phyloP scores from a whole-genome alignment of 768 basidiomycete genomes.

The Auricularia sp. region DNA sequence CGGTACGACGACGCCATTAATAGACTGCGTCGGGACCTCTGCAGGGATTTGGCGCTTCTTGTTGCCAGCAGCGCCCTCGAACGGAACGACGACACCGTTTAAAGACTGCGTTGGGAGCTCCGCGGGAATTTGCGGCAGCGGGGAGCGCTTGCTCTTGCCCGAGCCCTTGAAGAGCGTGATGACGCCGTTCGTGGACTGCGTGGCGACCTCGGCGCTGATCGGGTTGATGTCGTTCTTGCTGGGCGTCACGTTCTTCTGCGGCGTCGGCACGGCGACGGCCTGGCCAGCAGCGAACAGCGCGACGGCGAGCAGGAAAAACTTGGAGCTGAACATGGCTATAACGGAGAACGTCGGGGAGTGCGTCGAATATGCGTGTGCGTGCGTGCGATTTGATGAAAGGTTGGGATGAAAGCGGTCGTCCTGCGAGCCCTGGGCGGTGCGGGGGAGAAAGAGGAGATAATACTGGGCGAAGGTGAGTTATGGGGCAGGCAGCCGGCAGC shows the following conservation, averaged over 20 bases:
- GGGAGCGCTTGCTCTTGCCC: not conserved
- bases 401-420: not conserved
- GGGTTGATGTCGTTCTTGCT: not conserved
- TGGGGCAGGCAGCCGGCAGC: not conserved
- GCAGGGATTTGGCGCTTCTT: too few species aligned
- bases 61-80: not conserved
- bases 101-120: not conserved
- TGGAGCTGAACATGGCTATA: not conserved
- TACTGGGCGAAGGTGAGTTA: not conserved
- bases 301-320: not conserved
- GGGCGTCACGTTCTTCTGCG: not conserved
- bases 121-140: not conserved
- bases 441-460: not conserved
- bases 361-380: not conserved
- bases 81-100: not conserved
- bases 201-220: not conserved
- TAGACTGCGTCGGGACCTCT: not conserved
- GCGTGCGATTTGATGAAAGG: not conserved
- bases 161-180: not conserved
- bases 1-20: not conserved
- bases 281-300: not conserved
- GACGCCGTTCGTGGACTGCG: not conserved
- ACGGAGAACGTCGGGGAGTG: not conserved
- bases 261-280: not conserved
- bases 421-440: conserved; percentile 1